Evolutionary conservation across 1,139 yeast genomes (phyloP).

Genomic region (Hyphopichia pseudoburtonii): DNA sequence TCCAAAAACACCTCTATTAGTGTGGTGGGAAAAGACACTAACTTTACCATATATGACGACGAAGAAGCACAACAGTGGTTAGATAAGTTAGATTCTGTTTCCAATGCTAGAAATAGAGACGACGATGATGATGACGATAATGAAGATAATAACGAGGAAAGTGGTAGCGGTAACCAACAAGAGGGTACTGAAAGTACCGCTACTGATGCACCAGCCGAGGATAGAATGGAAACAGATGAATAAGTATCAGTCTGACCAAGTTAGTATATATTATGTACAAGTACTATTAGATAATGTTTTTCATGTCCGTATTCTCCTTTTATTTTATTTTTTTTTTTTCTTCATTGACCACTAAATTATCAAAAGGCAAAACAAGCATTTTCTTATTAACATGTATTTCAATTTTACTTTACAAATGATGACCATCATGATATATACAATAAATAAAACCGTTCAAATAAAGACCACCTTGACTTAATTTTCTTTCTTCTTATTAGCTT

Average conservation of each 20-base stretch:
- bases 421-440: too few species aligned
- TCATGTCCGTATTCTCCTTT: too few species aligned
- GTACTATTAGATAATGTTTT: background rate
- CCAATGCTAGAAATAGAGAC: slow-evolving; percentile 49
- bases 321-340: background rate
- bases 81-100: slow-evolving; percentile 62
- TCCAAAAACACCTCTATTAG: slow-evolving; percentile 86
- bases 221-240: slow-evolving; percentile 59
- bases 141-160: slow-evolving; percentile 14
- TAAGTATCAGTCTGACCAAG: slow-evolving; percentile 12
- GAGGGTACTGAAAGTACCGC: slow-evolving; percentile 16
- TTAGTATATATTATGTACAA: background rate
- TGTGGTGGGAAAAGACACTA: slow-evolving; percentile 77
- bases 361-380: too few species aligned
- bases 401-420: too few species aligned
- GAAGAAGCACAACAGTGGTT: slow-evolving; percentile 83
- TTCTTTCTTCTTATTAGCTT: slow-evolving; percentile 1
- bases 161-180: slow-evolving; percentile 12
- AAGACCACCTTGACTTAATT: too few species aligned
- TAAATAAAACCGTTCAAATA: too few species aligned
- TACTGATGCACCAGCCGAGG: slow-evolving; percentile 22
- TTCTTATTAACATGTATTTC: too few species aligned
- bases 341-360: too few species aligned
- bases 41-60: slow-evolving; percentile 79
- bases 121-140: slow-evolving; percentile 41